phyloP scores from a whole-genome alignment of 176 grass and related monocot genomes.

The Typha latifolia region DNA sequence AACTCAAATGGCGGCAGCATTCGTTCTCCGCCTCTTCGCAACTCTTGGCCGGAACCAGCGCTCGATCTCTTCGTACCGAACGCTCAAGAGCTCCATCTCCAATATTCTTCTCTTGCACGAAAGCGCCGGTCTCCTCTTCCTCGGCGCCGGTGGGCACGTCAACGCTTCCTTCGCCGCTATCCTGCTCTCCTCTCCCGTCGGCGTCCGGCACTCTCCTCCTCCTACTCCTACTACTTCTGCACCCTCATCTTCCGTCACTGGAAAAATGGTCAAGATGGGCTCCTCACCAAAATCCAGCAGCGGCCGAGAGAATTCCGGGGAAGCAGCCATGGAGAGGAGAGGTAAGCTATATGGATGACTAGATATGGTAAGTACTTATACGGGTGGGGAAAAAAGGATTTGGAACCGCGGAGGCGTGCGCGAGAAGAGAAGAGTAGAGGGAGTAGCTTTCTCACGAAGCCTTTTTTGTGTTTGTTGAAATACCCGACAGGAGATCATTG shows the following conservation, averaged over 20 bases:
- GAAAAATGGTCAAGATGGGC: background rate
- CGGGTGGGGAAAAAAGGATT: background rate
- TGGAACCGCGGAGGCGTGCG: background rate
- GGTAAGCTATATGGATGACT: background rate
- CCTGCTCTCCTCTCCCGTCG: conserved; percentile 40
- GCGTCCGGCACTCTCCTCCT: conserved; percentile 40
- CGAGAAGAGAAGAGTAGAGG: background rate
- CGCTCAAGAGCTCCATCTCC: conserved; percentile 63
- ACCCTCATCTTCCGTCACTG: background rate
- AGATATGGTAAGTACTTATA: background rate
- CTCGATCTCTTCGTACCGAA: conserved; percentile 60
- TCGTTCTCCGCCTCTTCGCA: background rate
- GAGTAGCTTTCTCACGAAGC: background rate
- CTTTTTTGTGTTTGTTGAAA: background rate
- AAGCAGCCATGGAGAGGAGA: conserved; percentile 36
- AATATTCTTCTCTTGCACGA: conserved; percentile 66
- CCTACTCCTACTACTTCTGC: background rate
- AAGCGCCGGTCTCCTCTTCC: conserved; percentile 29
- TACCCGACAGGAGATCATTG: background rate
- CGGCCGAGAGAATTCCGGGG: conserved; percentile 63
- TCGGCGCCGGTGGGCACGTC: conserved; percentile 61
- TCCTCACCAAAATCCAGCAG: conserved; percentile 20
- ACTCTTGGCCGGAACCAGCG: conserved; percentile 27
- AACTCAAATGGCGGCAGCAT: too few relatives aligned
- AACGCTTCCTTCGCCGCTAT: conserved; percentile 14